These are phyloP conservation scores for Wakefieldia striispora DNA, from an alignment of 768 basidiomycete species.

Conservation along the genomic window DNA sequence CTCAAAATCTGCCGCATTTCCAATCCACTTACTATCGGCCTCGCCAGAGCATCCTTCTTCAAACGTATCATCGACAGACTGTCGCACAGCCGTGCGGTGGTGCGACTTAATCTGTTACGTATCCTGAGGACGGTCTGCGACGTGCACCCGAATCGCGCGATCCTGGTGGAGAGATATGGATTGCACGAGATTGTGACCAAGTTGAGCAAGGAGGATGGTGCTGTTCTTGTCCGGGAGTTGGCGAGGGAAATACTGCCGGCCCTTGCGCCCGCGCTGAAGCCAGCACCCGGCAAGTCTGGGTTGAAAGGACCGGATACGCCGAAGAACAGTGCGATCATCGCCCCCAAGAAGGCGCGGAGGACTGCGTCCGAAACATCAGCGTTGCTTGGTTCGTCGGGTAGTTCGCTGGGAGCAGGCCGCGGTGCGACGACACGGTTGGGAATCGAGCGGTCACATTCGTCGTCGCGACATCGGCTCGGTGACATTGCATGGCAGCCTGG, in stretches of 20 bases:
- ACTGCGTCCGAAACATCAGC: slow-evolving; percentile 68
- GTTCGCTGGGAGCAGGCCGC: slow-evolving; percentile 13
- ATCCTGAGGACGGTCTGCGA: slow-evolving; percentile 86
- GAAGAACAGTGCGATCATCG: slow-evolving; percentile 41
- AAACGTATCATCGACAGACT: slow-evolving; percentile 84
- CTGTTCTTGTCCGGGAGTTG: slow-evolving; percentile 86
- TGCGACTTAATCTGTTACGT: slow-evolving; percentile 85
- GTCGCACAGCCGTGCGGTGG: slow-evolving; percentile 71
- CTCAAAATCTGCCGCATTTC: slow-evolving; percentile 90
- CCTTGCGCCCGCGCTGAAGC: slow-evolving; percentile 68
- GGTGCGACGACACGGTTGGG: slow-evolving; percentile 28
- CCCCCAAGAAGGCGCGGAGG: slow-evolving; percentile 64
- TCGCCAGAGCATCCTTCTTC: slow-evolving; percentile 84
- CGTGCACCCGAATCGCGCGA: slow-evolving; percentile 79
- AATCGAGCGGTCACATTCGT: slow-evolving; percentile 35
- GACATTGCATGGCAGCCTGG: slow-evolving; percentile 61
- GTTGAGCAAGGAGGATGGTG: slow-evolving; percentile 82
- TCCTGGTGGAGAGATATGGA: slow-evolving; percentile 80
- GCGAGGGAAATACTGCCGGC: slow-evolving; percentile 83
- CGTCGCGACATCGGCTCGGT: slow-evolving; percentile 52
- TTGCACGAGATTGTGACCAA: slow-evolving; percentile 77
- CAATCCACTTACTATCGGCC: slow-evolving; percentile 63
- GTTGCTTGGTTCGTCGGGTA: slow-evolving; percentile 23
- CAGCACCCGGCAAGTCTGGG: slow-evolving; percentile 35
- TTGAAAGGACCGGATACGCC: slow-evolving; percentile 36